phyloP scores from a whole-genome alignment of 192 early-diverging fungal species.

The Chytriomyces hyalinus region DNA sequence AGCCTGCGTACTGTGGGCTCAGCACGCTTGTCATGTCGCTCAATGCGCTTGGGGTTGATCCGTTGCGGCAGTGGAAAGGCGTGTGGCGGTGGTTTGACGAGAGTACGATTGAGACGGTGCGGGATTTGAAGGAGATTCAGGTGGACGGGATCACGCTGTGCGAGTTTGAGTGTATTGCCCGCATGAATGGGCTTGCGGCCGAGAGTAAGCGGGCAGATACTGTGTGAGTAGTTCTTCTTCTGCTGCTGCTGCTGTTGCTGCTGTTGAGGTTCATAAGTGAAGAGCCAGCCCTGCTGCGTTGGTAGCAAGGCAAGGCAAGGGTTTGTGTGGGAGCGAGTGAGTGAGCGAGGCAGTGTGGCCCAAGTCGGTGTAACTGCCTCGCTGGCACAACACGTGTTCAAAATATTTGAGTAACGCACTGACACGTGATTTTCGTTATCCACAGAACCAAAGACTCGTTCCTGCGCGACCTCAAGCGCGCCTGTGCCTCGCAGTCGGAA shows the following conservation, averaged over 20 bases:
- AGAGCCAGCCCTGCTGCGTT: too few species aligned
- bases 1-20: constrained; percentile 55
- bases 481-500: constrained; percentile 35
- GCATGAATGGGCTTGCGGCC: constrained; percentile 47
- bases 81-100: constrained; percentile 58
- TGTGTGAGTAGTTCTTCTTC: not conserved
- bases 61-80: constrained; percentile 50
- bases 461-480: constrained; percentile 36
- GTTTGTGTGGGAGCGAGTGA: too few species aligned
- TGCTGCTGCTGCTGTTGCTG: not conserved
- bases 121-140: constrained; percentile 45
- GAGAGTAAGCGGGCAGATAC: constrained; percentile 30
- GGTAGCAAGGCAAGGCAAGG: too few species aligned
- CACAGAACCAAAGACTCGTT: constrained; percentile 43
- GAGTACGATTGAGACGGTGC: constrained; percentile 44
- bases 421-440: not conserved
- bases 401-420: too few species aligned
- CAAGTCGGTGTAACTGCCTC: too few species aligned
- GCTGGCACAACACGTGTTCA: too few species aligned
- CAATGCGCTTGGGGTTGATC: constrained; percentile 55
- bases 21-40: constrained; percentile 49
- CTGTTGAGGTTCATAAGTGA: not conserved
- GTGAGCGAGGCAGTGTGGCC: too few species aligned
- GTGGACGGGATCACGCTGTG: constrained; percentile 44
- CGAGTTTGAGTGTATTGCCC: constrained; percentile 47